Base-by-base conservation (phyloP, 139 green algal genomes). In the Chara braunii region DNA sequence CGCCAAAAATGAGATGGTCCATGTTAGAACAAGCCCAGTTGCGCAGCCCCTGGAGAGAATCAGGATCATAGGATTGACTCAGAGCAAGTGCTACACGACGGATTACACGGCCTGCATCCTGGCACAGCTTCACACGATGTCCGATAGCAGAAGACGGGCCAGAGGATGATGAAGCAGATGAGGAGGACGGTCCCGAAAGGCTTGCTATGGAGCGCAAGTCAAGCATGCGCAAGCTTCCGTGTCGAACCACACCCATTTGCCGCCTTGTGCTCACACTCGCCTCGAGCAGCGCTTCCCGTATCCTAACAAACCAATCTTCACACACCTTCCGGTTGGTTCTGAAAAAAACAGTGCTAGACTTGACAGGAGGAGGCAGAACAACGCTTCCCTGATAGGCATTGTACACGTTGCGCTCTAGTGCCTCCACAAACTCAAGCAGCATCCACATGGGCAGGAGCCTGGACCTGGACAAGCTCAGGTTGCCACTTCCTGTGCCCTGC, bases 361-460 rank as follows among this genome's bases (percentile, higher is more conserved):
- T 28, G 26, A 37, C 26, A 29, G 23, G 8, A 33, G 64, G 28
- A 35, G 2, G 58, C 64, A 48, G 56, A 5, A 8, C 22, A 24
- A 11, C 22, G 58, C 26, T 70, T 24, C 64, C 64, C 43, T 72
- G 54, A 11, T 72, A 31, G n/a, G 64, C 64, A 30, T 64, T 71
- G 58, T 71, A 73, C 26, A 75, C 43, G 23, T 71, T 26, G 12
- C 63, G 0, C 30, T 77, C 68, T 11, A 77, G 69, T 0, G 44
- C 68, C 18, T 77, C 68, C n/a, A 77, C 69, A 26, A 77, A 77
- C 30, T 77, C 68, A 9, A 72, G 61, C 18, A 77, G 31, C 30
- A 67, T 0, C 12, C 18, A 36, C 0, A 60, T n/a, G 4, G 18
- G 59, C 14, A 37, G 11, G 11, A 63, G 18, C n/a, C n/a, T n/a